phyloP scores from a whole-genome alignment of 768 basidiomycete species.

The Tricholoma flavovirens region DNA sequence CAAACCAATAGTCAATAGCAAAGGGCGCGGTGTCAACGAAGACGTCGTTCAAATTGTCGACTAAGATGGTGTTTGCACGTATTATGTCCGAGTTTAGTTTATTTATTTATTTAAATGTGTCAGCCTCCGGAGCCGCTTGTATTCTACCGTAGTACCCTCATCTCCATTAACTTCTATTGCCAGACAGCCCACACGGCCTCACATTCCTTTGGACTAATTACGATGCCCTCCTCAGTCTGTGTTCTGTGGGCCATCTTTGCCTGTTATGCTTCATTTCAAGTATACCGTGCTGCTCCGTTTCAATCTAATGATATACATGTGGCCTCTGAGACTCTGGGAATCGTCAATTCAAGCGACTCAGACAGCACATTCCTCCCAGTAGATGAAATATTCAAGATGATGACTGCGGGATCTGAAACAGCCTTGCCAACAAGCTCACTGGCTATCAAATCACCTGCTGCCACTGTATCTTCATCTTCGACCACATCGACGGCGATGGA shows the following conservation, averaged over 20 bases:
- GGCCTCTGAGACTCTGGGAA: too few species aligned
- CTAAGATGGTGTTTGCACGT: not conserved
- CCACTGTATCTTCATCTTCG: conserved; percentile 1
- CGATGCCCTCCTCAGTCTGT: not conserved
- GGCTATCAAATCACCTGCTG: not conserved
- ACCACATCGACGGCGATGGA: not conserved
- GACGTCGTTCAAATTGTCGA: not conserved
- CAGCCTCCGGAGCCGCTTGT: not conserved
- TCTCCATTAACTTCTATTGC: not conserved
- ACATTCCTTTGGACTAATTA: conserved; percentile 8
- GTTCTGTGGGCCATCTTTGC: not conserved
- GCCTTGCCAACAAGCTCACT: not conserved
- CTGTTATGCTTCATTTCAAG: not conserved
- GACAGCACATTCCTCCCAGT: conserved; percentile 10
- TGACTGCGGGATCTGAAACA: conserved; percentile 3
- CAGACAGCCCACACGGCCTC: conserved; percentile 11
- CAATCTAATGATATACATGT: not conserved
- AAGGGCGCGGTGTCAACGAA: not conserved
- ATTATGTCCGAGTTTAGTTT: not conserved
- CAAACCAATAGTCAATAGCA: not conserved
- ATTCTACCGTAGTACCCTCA: conserved; percentile 6
- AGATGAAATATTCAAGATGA: conserved; percentile 14
- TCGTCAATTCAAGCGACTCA: too few species aligned
- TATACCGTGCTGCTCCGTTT: not conserved
- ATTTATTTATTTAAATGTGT: not conserved